Evolutionary conservation across 495 filamentous ascomycete species (phyloP).

Genomic region (Tuber borchii): DNA sequence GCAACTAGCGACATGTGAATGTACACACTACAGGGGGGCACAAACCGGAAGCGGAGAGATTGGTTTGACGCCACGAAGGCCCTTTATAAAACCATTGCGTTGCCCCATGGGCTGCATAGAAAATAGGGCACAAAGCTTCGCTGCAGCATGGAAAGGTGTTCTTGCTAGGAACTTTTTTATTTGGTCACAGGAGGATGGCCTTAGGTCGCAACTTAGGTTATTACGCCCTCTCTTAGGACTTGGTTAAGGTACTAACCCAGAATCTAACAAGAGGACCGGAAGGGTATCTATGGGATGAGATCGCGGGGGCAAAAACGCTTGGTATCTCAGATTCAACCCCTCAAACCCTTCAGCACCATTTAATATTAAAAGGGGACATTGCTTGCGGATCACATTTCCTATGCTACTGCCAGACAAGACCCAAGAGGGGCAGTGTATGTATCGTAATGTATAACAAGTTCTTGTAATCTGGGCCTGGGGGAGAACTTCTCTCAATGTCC

Average conservation of each 20-base stretch:
- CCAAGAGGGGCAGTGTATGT: too few species aligned
- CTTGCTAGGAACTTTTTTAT: not conserved
- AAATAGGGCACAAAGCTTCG: too few species aligned
- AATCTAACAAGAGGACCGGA: too few species aligned
- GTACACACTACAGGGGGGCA: not conserved
- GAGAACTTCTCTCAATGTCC: not conserved
- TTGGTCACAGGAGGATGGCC: not conserved
- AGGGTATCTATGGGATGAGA: not conserved
- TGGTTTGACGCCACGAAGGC: not conserved
- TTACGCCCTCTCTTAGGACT: not conserved
- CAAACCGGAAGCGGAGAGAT: not conserved
- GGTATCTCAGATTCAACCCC: not conserved
- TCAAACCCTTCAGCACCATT: not conserved
- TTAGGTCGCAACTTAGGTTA: not conserved
- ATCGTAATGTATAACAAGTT: not conserved
- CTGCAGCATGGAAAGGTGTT: not conserved
- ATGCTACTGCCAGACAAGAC: not conserved
- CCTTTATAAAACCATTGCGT: not conserved
- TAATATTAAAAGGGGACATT: not conserved
- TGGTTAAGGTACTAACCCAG: too few species aligned
- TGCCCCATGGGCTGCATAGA: not conserved
- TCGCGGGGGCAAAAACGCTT: not conserved
- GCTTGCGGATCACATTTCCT: not conserved
- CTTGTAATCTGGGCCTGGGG: not conserved
- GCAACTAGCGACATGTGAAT: not conserved